Percentiles rank a stretch among this genome's conserved stretches.
Conservation (phyloP, 352 stramenopile genomes). For the Pythium aquatile region DNA sequence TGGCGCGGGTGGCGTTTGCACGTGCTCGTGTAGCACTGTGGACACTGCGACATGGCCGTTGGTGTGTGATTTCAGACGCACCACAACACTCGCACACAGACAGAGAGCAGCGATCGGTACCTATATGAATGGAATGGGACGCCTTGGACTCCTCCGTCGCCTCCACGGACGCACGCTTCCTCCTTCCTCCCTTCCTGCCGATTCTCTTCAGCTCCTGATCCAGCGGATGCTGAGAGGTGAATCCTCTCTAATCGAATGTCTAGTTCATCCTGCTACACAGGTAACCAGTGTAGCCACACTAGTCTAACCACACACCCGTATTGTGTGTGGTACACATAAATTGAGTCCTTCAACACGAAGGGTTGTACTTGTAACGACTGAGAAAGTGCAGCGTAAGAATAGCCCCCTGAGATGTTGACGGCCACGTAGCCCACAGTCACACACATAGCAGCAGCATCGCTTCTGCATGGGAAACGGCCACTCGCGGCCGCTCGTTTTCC, state of each 20-base stretch:
- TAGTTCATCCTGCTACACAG: slow-evolving; percentile 11
- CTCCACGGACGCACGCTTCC: neutral
- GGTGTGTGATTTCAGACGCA: neutral
- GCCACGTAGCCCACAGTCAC: neutral
- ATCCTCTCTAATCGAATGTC: slow-evolving; percentile 11
- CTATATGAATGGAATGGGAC: neutral
- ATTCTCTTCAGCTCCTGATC: slow-evolving; percentile 15
- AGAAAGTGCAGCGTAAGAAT: slow-evolving; percentile 4
- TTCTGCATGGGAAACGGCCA: neutral
- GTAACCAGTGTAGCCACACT: neutral
- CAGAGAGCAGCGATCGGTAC: neutral
- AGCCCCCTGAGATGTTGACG: neutral
- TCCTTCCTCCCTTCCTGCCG: neutral
- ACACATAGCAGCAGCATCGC: neutral
- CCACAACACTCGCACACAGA: neutral
- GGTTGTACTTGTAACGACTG: neutral
- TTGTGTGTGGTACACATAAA: neutral
- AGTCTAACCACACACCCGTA: neutral
- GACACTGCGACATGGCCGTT: slow-evolving; percentile 60
- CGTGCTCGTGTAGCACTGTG: slow-evolving; percentile 79
- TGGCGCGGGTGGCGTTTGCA: slow-evolving; percentile 59
- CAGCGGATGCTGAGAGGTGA: neutral
- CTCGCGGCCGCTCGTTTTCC: neutral
- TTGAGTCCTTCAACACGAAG: neutral
- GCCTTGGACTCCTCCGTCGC: neutral